Evolutionary conservation across 1,284 basidiomycete species (phyloP).

Genomic region (Fomitiporia mediterranea): DNA sequence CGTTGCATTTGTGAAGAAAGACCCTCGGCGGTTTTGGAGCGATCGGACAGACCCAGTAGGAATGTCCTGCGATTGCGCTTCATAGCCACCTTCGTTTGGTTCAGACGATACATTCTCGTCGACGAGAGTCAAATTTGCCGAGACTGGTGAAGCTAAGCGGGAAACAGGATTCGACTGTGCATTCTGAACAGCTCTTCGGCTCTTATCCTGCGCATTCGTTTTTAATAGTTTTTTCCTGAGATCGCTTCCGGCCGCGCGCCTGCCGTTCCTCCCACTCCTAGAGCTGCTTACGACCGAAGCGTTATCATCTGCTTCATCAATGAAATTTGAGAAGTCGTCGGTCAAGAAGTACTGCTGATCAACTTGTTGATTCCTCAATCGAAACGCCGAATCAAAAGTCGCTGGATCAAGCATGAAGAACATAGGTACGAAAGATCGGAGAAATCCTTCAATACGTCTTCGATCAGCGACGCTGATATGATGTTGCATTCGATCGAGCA

Average conservation of each 20-base stretch:
- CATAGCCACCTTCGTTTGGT: slow-evolving; percentile 24
- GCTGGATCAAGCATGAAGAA: slow-evolving; percentile 69
- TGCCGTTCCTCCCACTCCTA: slow-evolving; percentile 37
- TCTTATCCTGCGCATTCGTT: slow-evolving; percentile 68
- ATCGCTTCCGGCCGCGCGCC: slow-evolving; percentile 46
- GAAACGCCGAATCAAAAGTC: slow-evolving; percentile 68
- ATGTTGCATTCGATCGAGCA: slow-evolving; percentile 82
- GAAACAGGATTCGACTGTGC: slow-evolving; percentile 38
- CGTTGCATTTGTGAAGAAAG: slow-evolving; percentile 86
- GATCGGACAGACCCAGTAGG: slow-evolving; percentile 14
- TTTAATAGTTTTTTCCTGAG: slow-evolving; percentile 71
- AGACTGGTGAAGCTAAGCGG: slow-evolving; percentile 53
- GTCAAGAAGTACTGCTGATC: slow-evolving; percentile 21
- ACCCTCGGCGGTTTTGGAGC: slow-evolving; percentile 39
- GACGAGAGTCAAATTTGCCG: slow-evolving; percentile 40
- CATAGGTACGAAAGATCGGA: slow-evolving; percentile 74
- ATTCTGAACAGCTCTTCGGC: slow-evolving; percentile 47
- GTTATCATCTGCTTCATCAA: slow-evolving; percentile 43
- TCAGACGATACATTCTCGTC: slow-evolving; percentile 30
- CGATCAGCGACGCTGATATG: slow-evolving; percentile 72
- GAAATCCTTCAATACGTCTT: slow-evolving; percentile 79
- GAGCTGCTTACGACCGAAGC: slow-evolving; percentile 36
- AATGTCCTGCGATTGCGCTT: slow-evolving; percentile 17
- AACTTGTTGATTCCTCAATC: slow-evolving; percentile 28
- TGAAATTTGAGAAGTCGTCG: slow-evolving; percentile 28